phyloP scores from a whole-genome alignment of 305 asterid genomes.

The Stenogyne calaminthoides region DNA sequence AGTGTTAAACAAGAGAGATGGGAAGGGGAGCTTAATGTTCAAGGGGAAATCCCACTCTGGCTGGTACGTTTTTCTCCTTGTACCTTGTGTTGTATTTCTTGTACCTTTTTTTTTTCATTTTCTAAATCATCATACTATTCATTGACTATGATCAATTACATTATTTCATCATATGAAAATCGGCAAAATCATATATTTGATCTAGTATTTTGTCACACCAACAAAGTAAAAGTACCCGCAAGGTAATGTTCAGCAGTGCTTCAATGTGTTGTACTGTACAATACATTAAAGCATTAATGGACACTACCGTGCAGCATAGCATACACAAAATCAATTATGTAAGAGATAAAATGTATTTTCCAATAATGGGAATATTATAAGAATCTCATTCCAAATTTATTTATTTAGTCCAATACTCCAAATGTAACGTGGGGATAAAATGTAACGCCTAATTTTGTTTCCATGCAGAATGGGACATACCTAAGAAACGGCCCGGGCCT shows the following conservation, averaged over 20 bases:
- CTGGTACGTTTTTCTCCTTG: constrained; percentile 46
- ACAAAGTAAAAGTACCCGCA: neutral
- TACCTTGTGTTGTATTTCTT: neutral
- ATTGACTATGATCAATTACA: neutral
- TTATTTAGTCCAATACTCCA: constrained; percentile 13
- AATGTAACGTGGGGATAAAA: neutral
- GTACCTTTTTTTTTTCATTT: neutral
- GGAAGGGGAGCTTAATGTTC: constrained; percentile 85
- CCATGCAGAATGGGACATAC: constrained; percentile 87
- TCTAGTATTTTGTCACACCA: neutral
- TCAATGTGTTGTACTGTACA: no score
- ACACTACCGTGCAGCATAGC: no score
- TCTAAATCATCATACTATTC: neutral
- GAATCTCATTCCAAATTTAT: constrained; percentile 5
- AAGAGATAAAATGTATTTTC: no score
- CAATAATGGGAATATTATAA: neutral
- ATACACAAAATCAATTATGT: no score
- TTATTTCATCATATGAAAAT: neutral
- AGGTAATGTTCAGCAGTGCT: no score
- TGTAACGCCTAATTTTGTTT: constrained; percentile 1
- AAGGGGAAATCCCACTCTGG: constrained; percentile 87
- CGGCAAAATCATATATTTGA: no score
- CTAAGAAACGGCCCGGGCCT: constrained; percentile 93
- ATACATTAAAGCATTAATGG: no score
- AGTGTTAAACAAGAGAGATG: constrained; percentile 80